Base-by-base conservation (phyloP, 768 basidiomycete species). In the Lactarius vividus region DNA sequence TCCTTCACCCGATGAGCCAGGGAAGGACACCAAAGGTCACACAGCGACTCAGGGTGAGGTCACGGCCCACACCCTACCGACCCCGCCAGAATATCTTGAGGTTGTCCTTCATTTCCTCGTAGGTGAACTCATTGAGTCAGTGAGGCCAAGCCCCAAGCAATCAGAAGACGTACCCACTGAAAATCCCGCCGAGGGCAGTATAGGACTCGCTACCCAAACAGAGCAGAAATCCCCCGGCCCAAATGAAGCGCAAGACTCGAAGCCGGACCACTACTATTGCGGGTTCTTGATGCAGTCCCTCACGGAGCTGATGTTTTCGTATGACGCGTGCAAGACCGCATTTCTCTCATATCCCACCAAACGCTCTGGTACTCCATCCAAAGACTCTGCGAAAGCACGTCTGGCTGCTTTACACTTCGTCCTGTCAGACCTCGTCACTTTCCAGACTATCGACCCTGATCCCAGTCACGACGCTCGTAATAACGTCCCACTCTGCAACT, bases 281-380 rank as follows among this genome's bases (percentile, higher is more conserved):
- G 91, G 88, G 72, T 94, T 96, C 82, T 77, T 94, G 68, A 93
- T 96, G 89, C 92, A 95, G 74, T 90, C 88, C 70, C 80, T 98
- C 55, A 92, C 94, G 3, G 97, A 99, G 77, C 79, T 98, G 11
- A 77, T 97, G 15, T 93, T 96, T 67, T 98, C 94, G 15, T 99
- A 98, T 72, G 89, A 94, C 70, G 76, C 86, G 7, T 96, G 94
- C 85, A 99, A 98, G 76, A 74, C 87, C 29, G 87, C 90, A 6
- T 94, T 99, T 76, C 75, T 97, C 60, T 88, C 91, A 0, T 94
- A 85, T 71, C 84, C 86, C 0, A 90, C 88, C 77, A 84, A 81
- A 70, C 84, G 85, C 33, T 71, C 77, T 1, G 82, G 84, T 56
- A 82, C 85, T 0, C 83, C 84, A 5, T 77, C 83, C n/a, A 92